Evolutionary conservation across 495 filamentous ascomycete genomes (phyloP).

Genomic region (Penicillium antarcticum): DNA sequence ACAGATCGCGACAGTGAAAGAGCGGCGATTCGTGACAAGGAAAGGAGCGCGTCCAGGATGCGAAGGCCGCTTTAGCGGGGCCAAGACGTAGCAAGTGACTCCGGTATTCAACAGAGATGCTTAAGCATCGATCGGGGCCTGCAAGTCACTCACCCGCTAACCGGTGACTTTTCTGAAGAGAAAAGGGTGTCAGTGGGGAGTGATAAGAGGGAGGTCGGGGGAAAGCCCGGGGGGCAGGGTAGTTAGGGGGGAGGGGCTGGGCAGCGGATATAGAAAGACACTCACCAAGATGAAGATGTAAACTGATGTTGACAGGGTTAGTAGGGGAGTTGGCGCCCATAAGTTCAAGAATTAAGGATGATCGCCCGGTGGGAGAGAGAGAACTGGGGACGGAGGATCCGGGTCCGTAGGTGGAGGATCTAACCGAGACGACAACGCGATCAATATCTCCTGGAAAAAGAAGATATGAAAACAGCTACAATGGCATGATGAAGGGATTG

Average conservation of each 20-base stretch:
- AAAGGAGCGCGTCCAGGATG: conserved; percentile 36
- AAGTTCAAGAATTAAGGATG: conserved; percentile 22
- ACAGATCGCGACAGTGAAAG: conserved; percentile 14
- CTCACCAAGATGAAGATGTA: conserved; percentile 11
- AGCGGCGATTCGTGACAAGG: conserved; percentile 22
- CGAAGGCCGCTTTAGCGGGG: conserved; percentile 36
- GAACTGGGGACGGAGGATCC: conserved; percentile 33
- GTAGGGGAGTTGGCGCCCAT: conserved; percentile 31
- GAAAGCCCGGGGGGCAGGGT: conserved; percentile 13
- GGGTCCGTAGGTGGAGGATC: conserved; percentile 30
- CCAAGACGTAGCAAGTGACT: conserved; percentile 37
- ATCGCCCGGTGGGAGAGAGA: conserved; percentile 32
- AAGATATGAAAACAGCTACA: neutral
- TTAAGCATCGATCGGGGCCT: conserved; percentile 32
- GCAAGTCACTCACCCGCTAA: conserved; percentile 27
- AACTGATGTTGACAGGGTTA: conserved; percentile 9
- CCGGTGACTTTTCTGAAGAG: conserved; percentile 21
- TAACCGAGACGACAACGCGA: conserved; percentile 24
- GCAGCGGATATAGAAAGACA: conserved; percentile 12
- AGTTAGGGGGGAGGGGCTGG: conserved; percentile 37
- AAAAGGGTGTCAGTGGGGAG: conserved; percentile 12
- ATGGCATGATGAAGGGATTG: neutral
- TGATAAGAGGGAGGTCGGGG: conserved; percentile 17
- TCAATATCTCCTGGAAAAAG: neutral
- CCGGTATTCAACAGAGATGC: conserved; percentile 21